phyloP scores from a whole-genome alignment of 345 rosid species.

The Abelmoschus esculentus region DNA sequence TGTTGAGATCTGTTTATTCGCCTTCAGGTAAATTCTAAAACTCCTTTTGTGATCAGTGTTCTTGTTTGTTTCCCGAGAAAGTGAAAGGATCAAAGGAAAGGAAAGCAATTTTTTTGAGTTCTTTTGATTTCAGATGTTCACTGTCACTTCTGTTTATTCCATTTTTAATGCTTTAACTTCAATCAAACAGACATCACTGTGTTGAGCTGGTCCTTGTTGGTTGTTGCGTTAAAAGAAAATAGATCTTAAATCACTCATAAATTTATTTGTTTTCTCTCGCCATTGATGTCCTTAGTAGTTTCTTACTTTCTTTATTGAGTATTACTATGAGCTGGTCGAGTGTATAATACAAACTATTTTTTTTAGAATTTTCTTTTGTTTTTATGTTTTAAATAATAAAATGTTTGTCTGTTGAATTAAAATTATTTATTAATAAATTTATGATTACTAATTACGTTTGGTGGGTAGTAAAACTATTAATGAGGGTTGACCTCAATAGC shows the following conservation, averaged over 20 bases:
- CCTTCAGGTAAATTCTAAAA: conserved; percentile 21
- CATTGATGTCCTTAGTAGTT: neutral
- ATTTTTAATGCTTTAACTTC: neutral
- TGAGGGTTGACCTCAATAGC: neutral
- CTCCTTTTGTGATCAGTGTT: conserved; percentile 4
- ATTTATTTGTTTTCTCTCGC: neutral
- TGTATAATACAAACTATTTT: neutral
- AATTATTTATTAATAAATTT: neutral
- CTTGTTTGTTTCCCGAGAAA: conserved; percentile 28
- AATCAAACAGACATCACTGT: neutral
- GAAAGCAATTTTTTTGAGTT: neutral
- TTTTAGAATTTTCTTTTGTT: neutral
- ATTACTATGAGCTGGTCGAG: neutral
- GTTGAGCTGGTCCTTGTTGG: neutral
- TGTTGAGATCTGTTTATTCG: conserved; percentile 24
- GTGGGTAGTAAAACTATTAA: neutral
- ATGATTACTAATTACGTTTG: neutral
- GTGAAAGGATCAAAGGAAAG: neutral
- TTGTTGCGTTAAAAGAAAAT: neutral
- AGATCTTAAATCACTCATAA: conserved; percentile 7
- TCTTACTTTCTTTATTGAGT: neutral
- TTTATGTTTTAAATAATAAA: neutral
- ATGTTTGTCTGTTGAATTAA: neutral
- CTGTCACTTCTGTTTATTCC: neutral
- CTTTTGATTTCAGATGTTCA: neutral